phyloP scores from a whole-genome alignment of 1,284 basidiomycete genomes.

The Ustanciosporium gigantosporum region DNA sequence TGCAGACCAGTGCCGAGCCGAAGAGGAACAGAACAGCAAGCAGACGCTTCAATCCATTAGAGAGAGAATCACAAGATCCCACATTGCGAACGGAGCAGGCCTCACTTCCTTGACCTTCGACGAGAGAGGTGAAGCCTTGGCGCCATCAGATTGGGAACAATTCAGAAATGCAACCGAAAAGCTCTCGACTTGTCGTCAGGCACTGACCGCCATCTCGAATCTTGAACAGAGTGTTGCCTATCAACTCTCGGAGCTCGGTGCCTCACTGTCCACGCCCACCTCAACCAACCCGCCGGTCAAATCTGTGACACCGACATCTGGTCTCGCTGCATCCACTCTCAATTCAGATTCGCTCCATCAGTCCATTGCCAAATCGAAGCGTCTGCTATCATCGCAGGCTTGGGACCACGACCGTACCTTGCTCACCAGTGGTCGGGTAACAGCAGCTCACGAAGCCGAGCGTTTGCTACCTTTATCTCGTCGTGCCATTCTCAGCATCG shows the following conservation, averaged over 20 bases:
- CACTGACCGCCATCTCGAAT: slow-evolving; percentile 3
- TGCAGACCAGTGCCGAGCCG: neutral
- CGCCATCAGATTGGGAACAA: slow-evolving; percentile 25
- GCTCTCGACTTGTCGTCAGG: slow-evolving; percentile 17
- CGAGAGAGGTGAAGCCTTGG: slow-evolving; percentile 24
- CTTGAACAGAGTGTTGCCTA: slow-evolving; percentile 23
- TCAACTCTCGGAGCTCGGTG: slow-evolving; percentile 21
- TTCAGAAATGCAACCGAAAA: slow-evolving; percentile 22
- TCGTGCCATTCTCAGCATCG: slow-evolving; percentile 70
- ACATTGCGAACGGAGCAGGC: slow-evolving; percentile 6
- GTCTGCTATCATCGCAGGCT: slow-evolving; percentile 5
- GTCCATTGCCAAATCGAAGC: slow-evolving; percentile 10
- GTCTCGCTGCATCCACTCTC: slow-evolving; percentile 23
- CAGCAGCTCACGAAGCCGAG: neutral
- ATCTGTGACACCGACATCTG: neutral
- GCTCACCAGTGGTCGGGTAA: neutral
- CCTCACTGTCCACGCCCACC: neutral
- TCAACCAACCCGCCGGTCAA: neutral
- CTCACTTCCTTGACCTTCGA: slow-evolving; percentile 17
- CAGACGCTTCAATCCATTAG: slow-evolving; percentile 1
- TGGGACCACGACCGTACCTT: neutral
- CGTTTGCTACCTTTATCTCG: slow-evolving; percentile 68
- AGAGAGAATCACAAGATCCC: slow-evolving; percentile 10
- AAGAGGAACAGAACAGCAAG: slow-evolving; percentile 5
- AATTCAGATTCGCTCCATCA: slow-evolving; percentile 15